Evolutionary conservation across 805 yeast genomes (phyloP), one percentile per base, ranked within the genome.

Genomic region (Candida namnaoensis): DNA sequence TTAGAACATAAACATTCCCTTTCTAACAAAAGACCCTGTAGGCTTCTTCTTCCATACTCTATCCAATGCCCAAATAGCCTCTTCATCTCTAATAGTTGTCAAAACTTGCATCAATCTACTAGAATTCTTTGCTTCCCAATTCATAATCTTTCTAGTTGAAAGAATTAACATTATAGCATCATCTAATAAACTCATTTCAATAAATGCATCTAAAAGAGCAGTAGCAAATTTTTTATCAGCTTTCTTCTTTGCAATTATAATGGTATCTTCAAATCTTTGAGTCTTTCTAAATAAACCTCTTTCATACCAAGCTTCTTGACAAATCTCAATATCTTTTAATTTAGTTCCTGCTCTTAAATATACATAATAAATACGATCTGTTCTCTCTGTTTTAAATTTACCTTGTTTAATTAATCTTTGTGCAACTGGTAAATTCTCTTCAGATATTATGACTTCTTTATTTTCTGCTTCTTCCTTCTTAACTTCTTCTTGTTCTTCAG

Each of bases 261-360:
- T 26, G 5, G 3, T 3, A 0, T 43, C 33, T 40, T 67, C 72
- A 65, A 83, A 88, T 3, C 49, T 47, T 0, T 38, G 24, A 0
- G 84, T 69, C 44, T 75, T 76, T 40, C 96, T 68, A 61, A 72
- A 88, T 23, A 57, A 46, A 3, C 96, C 96, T 52, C 97, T 74
- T 52, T 85, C 95, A 2, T 62, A 59, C 95, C 96, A 88, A 1
- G 85, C 66, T 25, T 62, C 58, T 42, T 77, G 78, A 5, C 88
- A 90, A 54, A 82, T 75, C 0, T 65, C 66, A 35, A 70, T 58
- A 50, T 80, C 73, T 34, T 69, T 66, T 52, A 74, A 74, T 38
- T 67, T 65, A 11, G 72, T 71, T 1, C 91, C 85, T 1, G 91
- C 91, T 43, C 73, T 68, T 52, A 87, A 62, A 8, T 84, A 80